Evolutionary conservation across 169 alveolate species (phyloP).

Genomic region (Eimeria praecox): DNA sequence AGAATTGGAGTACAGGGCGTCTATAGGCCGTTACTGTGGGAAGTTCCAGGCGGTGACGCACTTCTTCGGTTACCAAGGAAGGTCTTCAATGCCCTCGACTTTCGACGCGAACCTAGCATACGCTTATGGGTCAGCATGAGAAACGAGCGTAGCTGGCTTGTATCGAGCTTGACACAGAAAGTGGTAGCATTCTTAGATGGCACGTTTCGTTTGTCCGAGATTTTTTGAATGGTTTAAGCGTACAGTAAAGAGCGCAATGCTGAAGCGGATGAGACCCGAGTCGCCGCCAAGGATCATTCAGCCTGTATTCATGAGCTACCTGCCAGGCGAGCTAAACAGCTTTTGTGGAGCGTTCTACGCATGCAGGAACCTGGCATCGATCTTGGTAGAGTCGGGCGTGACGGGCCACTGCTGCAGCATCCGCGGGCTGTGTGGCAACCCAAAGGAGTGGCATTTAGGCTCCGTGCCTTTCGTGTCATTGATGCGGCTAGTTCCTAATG

Average conservation of each 20-base stretch:
- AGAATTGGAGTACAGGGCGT: slow-evolving; percentile 91
- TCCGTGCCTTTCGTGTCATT: slow-evolving; percentile 95
- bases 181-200: background rate
- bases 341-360: background rate
- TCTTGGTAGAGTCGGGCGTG: slow-evolving; percentile 95
- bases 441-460: slow-evolving; percentile 96
- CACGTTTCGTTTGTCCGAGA: background rate
- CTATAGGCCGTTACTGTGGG: slow-evolving; percentile 90
- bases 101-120: slow-evolving; percentile 97
- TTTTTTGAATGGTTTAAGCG: background rate
- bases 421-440: slow-evolving; percentile 94
- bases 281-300: background rate
- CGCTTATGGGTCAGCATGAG: slow-evolving; percentile 93
- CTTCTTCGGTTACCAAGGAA: slow-evolving; percentile 99
- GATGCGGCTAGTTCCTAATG: slow-evolving; percentile 91
- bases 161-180: background rate
- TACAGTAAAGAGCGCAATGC: background rate
- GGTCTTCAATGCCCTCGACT: slow-evolving; percentile 98
- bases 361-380: slow-evolving; percentile 93
- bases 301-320: background rate
- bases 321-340: background rate
- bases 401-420: slow-evolving; percentile 97
- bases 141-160: background rate
- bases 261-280: background rate
- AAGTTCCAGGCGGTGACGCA: slow-evolving; percentile 97